Base-by-base conservation (phyloP, 352 stramenopile genomes). In the Phytophthora ramorum region DNA sequence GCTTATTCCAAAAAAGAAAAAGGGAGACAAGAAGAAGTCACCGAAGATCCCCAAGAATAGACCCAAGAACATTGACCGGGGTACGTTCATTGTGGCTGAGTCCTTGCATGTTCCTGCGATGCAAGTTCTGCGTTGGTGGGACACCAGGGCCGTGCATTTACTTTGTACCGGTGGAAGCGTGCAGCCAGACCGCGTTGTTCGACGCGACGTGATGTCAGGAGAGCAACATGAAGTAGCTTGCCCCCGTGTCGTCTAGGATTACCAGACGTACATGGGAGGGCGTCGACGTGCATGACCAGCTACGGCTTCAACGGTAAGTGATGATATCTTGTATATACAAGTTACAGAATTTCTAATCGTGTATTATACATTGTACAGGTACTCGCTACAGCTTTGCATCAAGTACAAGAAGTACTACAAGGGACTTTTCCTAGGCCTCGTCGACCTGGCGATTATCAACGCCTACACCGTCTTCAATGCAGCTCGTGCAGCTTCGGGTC, bases 351-450 rank as follows among this genome's bases (percentile, higher is more conserved):
- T 2, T 28, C 28, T 32, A 32, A 32, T 9, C 28, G 28, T 32
- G 28, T 9, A 32, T 32, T 1, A 6, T 32, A 32, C 28, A 32
- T 32, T 4, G 2, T 46, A 34, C n/a, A 68, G 51, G 16, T 63
- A 63, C 45, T 68, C 60, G 9, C n/a, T 57, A 4, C 50, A 68
- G 19, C 20, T 62, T n/a, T 43, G 19, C 1, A 61, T 68, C 20
- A 67, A 61, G 28, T 61, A 67, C 50, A 56, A 51, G 45, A 67
- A 56, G 12, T 60, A 57, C 17, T 56, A 61, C 50, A 68, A 52
- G 19, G 61, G 41, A 0, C n/a, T 67, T 0, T 61, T 67, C 26
- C 41, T 61, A 0, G 59, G 50, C n/a, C 26, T 58, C 10, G 13
- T 68, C 0, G 60, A 68, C 46, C 12, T 68, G 13, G 60, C 49